Percentiles rank a stretch among this genome's conserved stretches.
Evolutionary conservation across 2,329 filamentous ascomycete species (phyloP).

Genomic region (Aspergillus terreus): DNA sequence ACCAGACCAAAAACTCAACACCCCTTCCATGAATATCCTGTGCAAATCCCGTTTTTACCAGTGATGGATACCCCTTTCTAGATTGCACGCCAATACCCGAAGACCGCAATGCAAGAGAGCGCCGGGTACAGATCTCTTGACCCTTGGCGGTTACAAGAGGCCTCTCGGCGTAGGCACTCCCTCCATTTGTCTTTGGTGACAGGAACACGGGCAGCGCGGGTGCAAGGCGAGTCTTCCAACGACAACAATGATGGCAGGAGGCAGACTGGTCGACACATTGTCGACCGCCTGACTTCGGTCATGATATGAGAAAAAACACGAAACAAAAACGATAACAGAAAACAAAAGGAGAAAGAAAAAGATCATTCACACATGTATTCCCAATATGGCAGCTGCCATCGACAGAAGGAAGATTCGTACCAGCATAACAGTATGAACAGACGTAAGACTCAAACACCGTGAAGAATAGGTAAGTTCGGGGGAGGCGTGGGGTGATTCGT

Average conservation of each 20-base stretch:
- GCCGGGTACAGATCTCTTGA: background rate
- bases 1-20: constrained; percentile 6
- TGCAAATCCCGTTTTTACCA: constrained; percentile 26
- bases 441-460: constrained; percentile 18
- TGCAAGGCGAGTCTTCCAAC: no score
- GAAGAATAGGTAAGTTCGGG: constrained; percentile 7
- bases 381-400: constrained; percentile 18
- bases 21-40: constrained; percentile 1
- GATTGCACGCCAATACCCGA: constrained; percentile 18
- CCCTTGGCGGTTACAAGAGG: background rate
- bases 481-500: constrained; percentile 15
- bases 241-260: no score
- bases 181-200: background rate
- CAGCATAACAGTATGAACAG: constrained; percentile 28
- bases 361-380: constrained; percentile 26
- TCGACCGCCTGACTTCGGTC: no score
- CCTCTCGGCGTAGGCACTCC: background rate
- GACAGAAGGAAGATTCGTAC: constrained; percentile 12
- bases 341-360: constrained; percentile 6
- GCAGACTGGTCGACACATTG: no score
- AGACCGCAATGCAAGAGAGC: background rate
- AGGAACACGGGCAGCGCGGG: no score
- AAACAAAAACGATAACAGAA: background rate
- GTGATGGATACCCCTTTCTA: constrained; percentile 31
- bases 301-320: background rate